Evolutionary conservation across 768 basidiomycete genomes (phyloP).

Genomic region (Suillus paluster): DNA sequence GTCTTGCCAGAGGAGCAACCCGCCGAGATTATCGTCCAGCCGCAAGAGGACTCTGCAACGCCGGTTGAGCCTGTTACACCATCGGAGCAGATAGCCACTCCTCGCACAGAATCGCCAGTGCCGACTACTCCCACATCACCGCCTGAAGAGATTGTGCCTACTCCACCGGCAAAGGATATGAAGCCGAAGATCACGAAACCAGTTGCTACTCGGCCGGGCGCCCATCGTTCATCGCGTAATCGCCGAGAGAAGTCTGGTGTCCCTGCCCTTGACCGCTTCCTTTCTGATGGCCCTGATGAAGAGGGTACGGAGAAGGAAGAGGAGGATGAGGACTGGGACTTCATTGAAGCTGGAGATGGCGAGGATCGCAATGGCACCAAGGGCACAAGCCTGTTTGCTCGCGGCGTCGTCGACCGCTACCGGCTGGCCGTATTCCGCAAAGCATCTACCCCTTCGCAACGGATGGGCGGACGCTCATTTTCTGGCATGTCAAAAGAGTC

Average conservation of each 20-base stretch:
- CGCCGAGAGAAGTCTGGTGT: slow-evolving; percentile 86
- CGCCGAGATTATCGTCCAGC: slow-evolving; percentile 13
- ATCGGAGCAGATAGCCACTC: slow-evolving; percentile 19
- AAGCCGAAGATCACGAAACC: slow-evolving; percentile 33
- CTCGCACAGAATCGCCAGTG: slow-evolving; percentile 18
- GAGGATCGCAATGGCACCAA: slow-evolving; percentile 84
- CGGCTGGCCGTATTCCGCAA: slow-evolving; percentile 86
- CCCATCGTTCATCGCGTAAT: slow-evolving; percentile 37
- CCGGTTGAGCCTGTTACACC: slow-evolving; percentile 21
- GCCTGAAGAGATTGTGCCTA: slow-evolving; percentile 28
- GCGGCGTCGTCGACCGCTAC: slow-evolving; percentile 92
- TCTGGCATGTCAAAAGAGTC: slow-evolving; percentile 65
- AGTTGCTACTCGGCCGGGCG: slow-evolving; percentile 20
- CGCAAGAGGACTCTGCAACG: slow-evolving; percentile 15
- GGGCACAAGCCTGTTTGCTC: slow-evolving; percentile 82
- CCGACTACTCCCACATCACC: slow-evolving; percentile 14
- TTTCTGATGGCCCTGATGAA: slow-evolving; percentile 57
- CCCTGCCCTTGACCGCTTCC: slow-evolving; percentile 74
- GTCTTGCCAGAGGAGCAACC: slow-evolving; percentile 34
- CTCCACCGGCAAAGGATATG: slow-evolving; percentile 35
- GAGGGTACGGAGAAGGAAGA: slow-evolving; percentile 50
- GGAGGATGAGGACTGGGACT: slow-evolving; percentile 91
- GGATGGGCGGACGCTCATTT: slow-evolving; percentile 49
- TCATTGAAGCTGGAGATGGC: slow-evolving; percentile 79
- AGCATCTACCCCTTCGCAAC: slow-evolving; percentile 64